phyloP scores from a whole-genome alignment of 176 grass and related monocot genomes.

The Zea luxurians region DNA sequence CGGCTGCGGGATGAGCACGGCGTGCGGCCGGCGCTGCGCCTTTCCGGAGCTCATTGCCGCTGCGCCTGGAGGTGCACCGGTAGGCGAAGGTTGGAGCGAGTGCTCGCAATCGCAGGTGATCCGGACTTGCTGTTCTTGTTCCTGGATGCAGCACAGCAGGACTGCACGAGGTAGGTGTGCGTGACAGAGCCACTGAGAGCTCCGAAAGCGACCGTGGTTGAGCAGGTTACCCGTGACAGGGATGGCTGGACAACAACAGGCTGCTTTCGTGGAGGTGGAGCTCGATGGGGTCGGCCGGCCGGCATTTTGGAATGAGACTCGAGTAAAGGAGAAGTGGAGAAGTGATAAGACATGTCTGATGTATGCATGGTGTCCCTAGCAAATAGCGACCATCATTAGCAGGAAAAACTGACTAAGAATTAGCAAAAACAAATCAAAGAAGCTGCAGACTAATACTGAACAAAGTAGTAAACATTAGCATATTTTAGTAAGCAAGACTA shows the following conservation, averaged over 20 bases:
- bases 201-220: background rate
- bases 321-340: background rate
- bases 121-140: background rate
- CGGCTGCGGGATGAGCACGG: constrained; percentile 65
- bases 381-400: background rate
- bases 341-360: background rate
- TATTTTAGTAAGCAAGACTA: no score
- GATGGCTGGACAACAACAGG: background rate
- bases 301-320: background rate
- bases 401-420: background rate
- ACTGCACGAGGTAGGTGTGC: background rate
- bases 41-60: constrained; percentile 33
- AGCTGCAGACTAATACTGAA: no score
- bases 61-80: background rate
- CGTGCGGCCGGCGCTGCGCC: constrained; percentile 33
- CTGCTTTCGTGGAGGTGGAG: background rate
- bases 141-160: background rate
- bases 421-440: background rate
- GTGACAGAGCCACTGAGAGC: background rate
- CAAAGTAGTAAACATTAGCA: no score
- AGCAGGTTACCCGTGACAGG: background rate
- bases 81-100: background rate
- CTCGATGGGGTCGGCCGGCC: background rate
- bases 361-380: background rate
- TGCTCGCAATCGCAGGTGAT: background rate